Percentiles rank a stretch among this genome's conserved stretches.
phyloP scores from a whole-genome alignment of 768 basidiomycete species.

The Leccinum arenicola region DNA sequence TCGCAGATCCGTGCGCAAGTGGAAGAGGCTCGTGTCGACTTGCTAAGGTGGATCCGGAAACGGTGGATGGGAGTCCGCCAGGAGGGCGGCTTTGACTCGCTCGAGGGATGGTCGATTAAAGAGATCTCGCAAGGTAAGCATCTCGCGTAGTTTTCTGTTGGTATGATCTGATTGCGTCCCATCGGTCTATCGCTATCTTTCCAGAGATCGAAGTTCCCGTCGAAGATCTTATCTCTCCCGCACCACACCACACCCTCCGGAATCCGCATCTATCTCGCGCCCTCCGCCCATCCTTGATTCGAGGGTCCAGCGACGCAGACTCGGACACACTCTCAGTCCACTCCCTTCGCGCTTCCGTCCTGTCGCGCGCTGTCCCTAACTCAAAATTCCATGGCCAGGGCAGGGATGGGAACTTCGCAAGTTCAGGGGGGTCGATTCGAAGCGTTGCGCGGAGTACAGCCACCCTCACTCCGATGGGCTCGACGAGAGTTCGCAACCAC shows the following conservation, averaged over 20 bases:
- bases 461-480: constrained; percentile 17
- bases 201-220: constrained; percentile 78
- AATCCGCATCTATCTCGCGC: constrained; percentile 28
- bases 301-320: constrained; percentile 31
- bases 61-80: constrained; percentile 75
- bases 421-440: constrained; percentile 41
- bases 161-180: neutral
- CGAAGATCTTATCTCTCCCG: constrained; percentile 64
- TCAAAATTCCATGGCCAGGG: constrained; percentile 21
- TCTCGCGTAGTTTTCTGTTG: neutral
- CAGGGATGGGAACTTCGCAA: constrained; percentile 20
- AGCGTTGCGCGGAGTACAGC: constrained; percentile 44
- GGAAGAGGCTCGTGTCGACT: constrained; percentile 56
- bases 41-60: constrained; percentile 64
- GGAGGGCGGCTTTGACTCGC: constrained; percentile 72
- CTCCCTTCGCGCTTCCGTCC: constrained; percentile 44
- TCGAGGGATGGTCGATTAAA: constrained; percentile 87
- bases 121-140: constrained; percentile 56
- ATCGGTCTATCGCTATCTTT: neutral
- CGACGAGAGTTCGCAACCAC: constrained; percentile 23
- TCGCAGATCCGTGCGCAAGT: constrained; percentile 70
- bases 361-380: constrained; percentile 32
- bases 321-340: constrained; percentile 43
- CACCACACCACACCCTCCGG: constrained; percentile 28
- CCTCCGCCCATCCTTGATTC: constrained; percentile 28